Base-by-base conservation (phyloP, 805 yeast genomes). In the Candida argentea region DNA sequence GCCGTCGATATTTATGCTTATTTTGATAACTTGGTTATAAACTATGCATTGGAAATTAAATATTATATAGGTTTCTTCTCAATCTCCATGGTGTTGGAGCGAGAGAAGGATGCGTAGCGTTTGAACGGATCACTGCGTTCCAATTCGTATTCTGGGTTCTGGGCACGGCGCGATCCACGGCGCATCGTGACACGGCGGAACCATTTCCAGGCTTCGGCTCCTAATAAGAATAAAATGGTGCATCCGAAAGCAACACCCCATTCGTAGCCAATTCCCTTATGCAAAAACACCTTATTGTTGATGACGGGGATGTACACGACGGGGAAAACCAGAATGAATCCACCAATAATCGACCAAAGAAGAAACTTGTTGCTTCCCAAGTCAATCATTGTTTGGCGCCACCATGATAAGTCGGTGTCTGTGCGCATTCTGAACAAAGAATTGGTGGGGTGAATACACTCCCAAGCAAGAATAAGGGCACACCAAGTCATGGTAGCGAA, bases 401-500 rank as follows among this genome's bases (percentile, higher is more conserved):
- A 67, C 40, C 78, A 73, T 10, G 71, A 65, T 13, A 33, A 29
- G 29, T 67, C 73, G 10, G 76, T 55, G 26, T 73, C 78, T 14
- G 81, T 81, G 33, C 76, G 69, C 82, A 76, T 76, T 30, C 58
- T 57, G 53, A 82, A 81, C 36, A 83, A 59, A 2, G 93, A 82
- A 41, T 75, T 62, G 40, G 78, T 62, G 52, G 75, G 55, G 46
- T 81, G 83, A 33, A 81, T 66, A 41, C 83, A 84, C 54, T 82
- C 91, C 91, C 91, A 82, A 1, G 93, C 91, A 26, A 81, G 59
- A 16, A 83, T 48, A 34, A 84, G 64, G 3, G 89, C 80, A 57
- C 87, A 70, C 93, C 94, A 84, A 1, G 94, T 84, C 76, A 83
- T 76, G 2, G 77, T 71, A 1, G 79, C 79, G 60, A 84, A 84